phyloP scores from a whole-genome alignment of 1,284 basidiomycete species.

The Blastosporella zonata region DNA sequence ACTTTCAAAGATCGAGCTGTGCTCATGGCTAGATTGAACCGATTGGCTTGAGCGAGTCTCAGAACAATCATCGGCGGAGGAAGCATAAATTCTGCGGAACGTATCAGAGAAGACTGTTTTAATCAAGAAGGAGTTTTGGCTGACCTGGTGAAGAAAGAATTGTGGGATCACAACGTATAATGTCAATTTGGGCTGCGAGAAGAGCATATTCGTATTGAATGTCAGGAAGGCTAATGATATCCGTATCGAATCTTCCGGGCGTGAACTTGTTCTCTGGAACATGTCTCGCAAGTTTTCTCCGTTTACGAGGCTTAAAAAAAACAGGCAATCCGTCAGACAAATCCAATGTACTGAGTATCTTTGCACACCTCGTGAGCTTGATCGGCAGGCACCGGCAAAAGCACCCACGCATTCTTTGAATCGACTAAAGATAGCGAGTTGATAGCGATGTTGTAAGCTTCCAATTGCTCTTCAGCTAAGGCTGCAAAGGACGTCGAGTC shows the following conservation, averaged over 20 bases:
- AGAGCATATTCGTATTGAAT: conserved; percentile 85
- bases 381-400: conserved; percentile 51
- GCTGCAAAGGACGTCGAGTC: conserved; percentile 51
- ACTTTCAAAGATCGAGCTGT: conserved; percentile 76
- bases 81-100: conserved; percentile 53
- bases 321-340: conserved; percentile 9
- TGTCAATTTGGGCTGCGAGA: conserved; percentile 75
- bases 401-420: conserved; percentile 82
- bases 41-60: conserved; percentile 76
- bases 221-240: conserved; percentile 79
- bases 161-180: conserved; percentile 52
- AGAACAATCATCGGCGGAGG: conserved; percentile 76
- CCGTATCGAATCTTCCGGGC: conserved; percentile 59
- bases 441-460: conserved; percentile 84
- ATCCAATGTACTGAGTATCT: neutral
- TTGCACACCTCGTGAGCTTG: conserved; percentile 37
- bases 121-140: conserved; percentile 8
- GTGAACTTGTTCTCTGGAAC: conserved; percentile 77
- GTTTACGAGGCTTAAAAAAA: conserved; percentile 53
- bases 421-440: conserved; percentile 88
- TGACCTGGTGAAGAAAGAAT: conserved; percentile 38
- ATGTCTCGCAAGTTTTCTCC: conserved; percentile 67
- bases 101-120: conserved; percentile 12
- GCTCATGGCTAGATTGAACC: conserved; percentile 79
- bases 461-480: conserved; percentile 72